A percentile compares a stretch with the other conserved stretches of the same genome.
These are phyloP conservation scores for Globisporangium apiculatum DNA, from an alignment of 352 stramenopile genomes.

Conservation along the genomic window DNA sequence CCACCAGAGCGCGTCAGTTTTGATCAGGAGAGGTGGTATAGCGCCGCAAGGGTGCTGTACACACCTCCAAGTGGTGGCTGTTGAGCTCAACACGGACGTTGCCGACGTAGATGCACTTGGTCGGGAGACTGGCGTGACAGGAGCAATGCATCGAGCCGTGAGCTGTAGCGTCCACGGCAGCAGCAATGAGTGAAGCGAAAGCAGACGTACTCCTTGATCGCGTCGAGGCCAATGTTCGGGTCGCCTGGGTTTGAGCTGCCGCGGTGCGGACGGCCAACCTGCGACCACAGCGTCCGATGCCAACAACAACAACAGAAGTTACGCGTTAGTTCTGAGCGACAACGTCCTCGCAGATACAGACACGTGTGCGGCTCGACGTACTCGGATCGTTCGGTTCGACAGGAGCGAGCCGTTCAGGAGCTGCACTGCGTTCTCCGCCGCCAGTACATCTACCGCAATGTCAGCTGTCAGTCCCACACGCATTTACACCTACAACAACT, in stretches of 20 bases:
- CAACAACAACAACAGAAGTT: background rate
- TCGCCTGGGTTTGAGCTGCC: conserved; percentile 60
- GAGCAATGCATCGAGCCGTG: no score
- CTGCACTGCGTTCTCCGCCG: conserved; percentile 70
- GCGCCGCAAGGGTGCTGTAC: background rate
- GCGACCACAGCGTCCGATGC: conserved; percentile 2
- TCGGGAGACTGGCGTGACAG: conserved; percentile 31
- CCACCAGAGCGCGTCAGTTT: background rate
- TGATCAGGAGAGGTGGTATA: background rate
- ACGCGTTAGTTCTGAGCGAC: background rate
- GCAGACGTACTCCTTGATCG: conserved; percentile 56
- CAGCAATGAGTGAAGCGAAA: background rate
- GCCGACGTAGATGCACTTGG: conserved; percentile 70
- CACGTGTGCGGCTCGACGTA: conserved; percentile 14
- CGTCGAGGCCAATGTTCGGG: conserved; percentile 58
- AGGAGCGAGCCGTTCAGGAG: conserved; percentile 60
- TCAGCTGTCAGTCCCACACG: background rate
- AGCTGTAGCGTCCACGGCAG: background rate
- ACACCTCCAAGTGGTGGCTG: conserved; percentile 67
- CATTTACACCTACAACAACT: no score
- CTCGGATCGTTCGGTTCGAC: conserved; percentile 55
- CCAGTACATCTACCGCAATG: conserved; percentile 44
- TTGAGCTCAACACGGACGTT: conserved; percentile 69
- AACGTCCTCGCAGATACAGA: background rate
- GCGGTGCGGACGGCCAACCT: conserved; percentile 72